Evolutionary conservation across 2,329 filamentous ascomycete species (phyloP).

Genomic region (Colletotrichum sublineola): DNA sequence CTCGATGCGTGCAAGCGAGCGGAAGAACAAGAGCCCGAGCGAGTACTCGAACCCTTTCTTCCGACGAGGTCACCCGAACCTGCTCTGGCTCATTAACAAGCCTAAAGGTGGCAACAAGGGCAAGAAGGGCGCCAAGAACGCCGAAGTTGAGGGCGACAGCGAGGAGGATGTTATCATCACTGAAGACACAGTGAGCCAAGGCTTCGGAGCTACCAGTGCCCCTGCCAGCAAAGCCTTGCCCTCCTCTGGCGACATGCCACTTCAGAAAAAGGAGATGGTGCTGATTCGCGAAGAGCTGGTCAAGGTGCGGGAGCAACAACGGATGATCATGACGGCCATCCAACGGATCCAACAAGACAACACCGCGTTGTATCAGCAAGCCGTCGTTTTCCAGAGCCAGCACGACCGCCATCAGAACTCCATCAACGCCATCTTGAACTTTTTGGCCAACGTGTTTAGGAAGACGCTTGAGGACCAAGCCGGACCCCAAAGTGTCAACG

Average conservation of each 20-base stretch:
- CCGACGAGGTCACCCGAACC: slow-evolving; percentile 89
- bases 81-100: slow-evolving; percentile 97
- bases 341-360: slow-evolving; percentile 86
- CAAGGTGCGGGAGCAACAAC: slow-evolving; percentile 87
- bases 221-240: slow-evolving; percentile 54
- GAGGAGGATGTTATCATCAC: slow-evolving; percentile 60
- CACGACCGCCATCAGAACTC: slow-evolving; percentile 98
- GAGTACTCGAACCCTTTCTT: slow-evolving; percentile 99
- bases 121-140: slow-evolving; percentile 74
- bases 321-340: slow-evolving; percentile 86
- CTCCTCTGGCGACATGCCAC: slow-evolving; percentile 60
- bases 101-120: slow-evolving; percentile 78
- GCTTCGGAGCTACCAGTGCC: slow-evolving; percentile 44
- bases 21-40: slow-evolving; percentile 97
- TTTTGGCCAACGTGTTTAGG: slow-evolving; percentile 96
- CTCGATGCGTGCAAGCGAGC: slow-evolving; percentile 96
- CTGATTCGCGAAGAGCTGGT: slow-evolving; percentile 84
- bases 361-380: slow-evolving; percentile 88
- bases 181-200: slow-evolving; percentile 53
- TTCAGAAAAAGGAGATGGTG: slow-evolving; percentile 80
- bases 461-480: slow-evolving; percentile 90
- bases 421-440: slow-evolving; percentile 98
- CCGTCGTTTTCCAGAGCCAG: slow-evolving; percentile 87
- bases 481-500: slow-evolving; percentile 80
- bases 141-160: slow-evolving; percentile 80